Conservation (phyloP, 441 rosid species). For the Adansonia gregorii region DNA sequence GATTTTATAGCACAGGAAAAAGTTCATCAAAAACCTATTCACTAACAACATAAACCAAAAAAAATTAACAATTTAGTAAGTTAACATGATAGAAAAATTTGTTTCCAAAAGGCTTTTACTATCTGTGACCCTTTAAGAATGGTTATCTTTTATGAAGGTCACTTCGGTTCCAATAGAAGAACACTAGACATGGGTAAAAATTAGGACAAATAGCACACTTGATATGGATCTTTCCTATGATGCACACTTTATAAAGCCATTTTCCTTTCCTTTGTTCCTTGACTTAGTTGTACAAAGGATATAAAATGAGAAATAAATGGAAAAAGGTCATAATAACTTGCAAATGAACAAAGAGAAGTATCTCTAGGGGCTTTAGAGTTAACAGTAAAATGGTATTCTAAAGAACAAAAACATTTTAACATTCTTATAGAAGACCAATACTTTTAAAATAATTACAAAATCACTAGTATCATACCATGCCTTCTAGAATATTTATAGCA, state of each 20-base stretch:
- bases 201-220: constrained; percentile 91
- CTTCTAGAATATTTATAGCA: neutral
- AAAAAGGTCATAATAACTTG: neutral
- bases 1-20: constrained; percentile 1
- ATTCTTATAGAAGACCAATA: neutral
- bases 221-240: constrained; percentile 83
- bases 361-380: neutral
- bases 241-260: constrained; percentile 70
- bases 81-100: neutral
- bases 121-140: constrained; percentile 86
- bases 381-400: neutral
- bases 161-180: constrained; percentile 94
- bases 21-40: neutral
- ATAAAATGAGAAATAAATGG: neutral
- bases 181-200: constrained; percentile 90
- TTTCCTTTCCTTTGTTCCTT: constrained; percentile 77
- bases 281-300: constrained; percentile 48
- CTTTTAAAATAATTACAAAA: neutral
- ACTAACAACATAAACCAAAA: neutral
- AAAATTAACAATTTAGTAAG: neutral
- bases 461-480: neutral
- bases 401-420: neutral
- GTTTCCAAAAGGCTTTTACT: constrained; percentile 33
- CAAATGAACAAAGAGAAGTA: constrained; percentile 3
- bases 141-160: constrained; percentile 79